Conservation (phyloP, 176 grass and related monocot species). For the Carex pumila region DNA sequence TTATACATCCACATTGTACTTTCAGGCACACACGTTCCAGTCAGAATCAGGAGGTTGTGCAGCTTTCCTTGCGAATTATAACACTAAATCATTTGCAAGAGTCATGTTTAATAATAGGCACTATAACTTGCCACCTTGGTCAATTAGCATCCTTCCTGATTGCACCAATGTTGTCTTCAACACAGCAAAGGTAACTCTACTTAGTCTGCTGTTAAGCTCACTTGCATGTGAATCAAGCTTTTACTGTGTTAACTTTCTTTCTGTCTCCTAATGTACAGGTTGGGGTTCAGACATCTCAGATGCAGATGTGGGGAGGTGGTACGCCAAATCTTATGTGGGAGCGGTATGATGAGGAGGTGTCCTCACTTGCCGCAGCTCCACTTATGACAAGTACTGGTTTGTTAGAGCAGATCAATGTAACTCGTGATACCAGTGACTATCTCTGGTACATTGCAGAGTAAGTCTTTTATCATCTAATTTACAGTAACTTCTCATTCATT, state of each 20-base stretch:
- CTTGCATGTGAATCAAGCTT: not conserved
- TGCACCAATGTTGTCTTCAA: slow-evolving; percentile 94
- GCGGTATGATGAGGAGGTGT: slow-evolving; percentile 85
- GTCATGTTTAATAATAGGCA: slow-evolving; percentile 79
- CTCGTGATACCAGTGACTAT: slow-evolving; percentile 83
- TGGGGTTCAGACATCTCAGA: slow-evolving; percentile 96
- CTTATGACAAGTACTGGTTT: slow-evolving; percentile 59
- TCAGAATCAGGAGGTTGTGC: slow-evolving; percentile 65
- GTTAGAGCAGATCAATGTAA: slow-evolving; percentile 93
- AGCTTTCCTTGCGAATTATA: slow-evolving; percentile 89
- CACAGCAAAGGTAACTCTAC: slow-evolving; percentile 75
- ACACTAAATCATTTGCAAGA: slow-evolving; percentile 61
- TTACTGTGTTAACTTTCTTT: slow-evolving; percentile 15
- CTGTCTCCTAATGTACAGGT: slow-evolving; percentile 34
- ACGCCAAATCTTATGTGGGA: slow-evolving; percentile 76
- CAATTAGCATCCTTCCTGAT: slow-evolving; percentile 98
- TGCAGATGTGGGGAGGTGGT: slow-evolving; percentile 82
- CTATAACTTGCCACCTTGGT: slow-evolving; percentile 96
- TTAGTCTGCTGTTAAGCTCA: slow-evolving; percentile 4
- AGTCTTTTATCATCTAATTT: not conserved
- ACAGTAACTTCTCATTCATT: not conserved
- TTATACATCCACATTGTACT: not conserved
- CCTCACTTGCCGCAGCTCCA: slow-evolving; percentile 63
- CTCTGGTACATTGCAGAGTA: slow-evolving; percentile 98
- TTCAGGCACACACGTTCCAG: slow-evolving; percentile 80